A percentile compares a stretch with the other conserved stretches of the same genome.
Conservation (phyloP, 129 eudicot genomes). For the Escallonia herrerae region DNA sequence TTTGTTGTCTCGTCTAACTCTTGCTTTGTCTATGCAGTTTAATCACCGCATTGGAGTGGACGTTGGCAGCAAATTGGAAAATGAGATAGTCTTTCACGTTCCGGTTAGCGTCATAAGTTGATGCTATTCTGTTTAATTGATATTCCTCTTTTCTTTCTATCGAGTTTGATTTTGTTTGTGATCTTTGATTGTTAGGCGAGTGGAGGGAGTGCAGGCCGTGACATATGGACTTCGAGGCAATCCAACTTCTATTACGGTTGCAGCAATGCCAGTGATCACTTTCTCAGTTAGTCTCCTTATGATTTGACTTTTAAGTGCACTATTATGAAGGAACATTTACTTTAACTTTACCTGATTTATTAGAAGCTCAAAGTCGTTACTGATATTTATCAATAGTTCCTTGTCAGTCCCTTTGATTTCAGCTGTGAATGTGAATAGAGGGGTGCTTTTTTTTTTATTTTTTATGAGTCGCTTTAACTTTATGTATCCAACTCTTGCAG, state of each 20-base stretch:
- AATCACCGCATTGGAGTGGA: constrained; percentile 12
- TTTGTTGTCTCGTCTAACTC: constrained; percentile 1
- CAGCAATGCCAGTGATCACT: constrained; percentile 39
- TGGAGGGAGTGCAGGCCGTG: constrained; percentile 34
- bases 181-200: constrained; percentile 18
- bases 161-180: constrained; percentile 4
- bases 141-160: background rate
- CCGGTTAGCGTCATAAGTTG: constrained; percentile 29
- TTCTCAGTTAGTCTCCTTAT: constrained; percentile 23
- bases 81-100: constrained; percentile 31
- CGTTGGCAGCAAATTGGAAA: constrained; percentile 25
- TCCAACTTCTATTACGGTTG: constrained; percentile 50
- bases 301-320: background rate
- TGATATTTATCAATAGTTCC: too few species aligned
- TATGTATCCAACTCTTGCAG: constrained; percentile 20
- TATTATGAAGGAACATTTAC: background rate
- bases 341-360: background rate
- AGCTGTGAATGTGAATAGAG: too few species aligned
- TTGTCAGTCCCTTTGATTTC: too few species aligned
- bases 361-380: background rate
- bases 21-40: constrained; percentile 14
- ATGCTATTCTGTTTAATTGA: background rate
- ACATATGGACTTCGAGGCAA: constrained; percentile 40
- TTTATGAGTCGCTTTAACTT: too few species aligned
- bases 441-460: too few species aligned